These are phyloP conservation scores for Coniochaeta prunicola DNA, from an alignment of 2,329 filamentous ascomycete species.

Conservation along the genomic window DNA sequence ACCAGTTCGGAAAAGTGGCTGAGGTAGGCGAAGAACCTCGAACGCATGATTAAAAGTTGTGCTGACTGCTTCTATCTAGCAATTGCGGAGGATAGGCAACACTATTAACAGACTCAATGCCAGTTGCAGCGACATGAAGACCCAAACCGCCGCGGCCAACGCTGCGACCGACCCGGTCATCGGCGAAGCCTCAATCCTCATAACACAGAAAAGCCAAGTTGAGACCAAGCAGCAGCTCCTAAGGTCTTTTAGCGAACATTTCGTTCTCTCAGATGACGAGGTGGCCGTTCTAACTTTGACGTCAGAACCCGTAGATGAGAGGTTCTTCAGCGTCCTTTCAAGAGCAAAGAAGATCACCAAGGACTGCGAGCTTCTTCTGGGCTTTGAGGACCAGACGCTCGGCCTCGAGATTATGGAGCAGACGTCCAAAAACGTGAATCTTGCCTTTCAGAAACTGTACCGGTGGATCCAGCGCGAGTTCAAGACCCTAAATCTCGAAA, in stretches of 20 bases:
- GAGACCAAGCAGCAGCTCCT: constrained; percentile 77
- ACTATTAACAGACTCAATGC: constrained; percentile 73
- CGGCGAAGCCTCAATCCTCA: constrained; percentile 66
- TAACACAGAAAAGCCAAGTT: constrained; percentile 64
- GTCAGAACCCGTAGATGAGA: constrained; percentile 75
- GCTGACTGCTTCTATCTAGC: constrained; percentile 39
- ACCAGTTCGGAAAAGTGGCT: constrained; percentile 82
- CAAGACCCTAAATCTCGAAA: constrained; percentile 85
- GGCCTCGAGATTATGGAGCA: constrained; percentile 89
- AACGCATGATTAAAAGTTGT: not conserved
- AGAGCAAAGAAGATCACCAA: constrained; percentile 81
- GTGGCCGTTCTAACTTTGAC: constrained; percentile 66
- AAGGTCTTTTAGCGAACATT: constrained; percentile 71
- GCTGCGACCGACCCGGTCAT: constrained; percentile 67
- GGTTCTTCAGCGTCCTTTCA: constrained; percentile 70
- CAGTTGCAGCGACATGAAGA: constrained; percentile 73
- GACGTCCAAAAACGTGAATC: constrained; percentile 77
- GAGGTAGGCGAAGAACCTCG: constrained; percentile 51
- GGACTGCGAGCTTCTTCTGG: constrained; percentile 83
- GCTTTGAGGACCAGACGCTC: constrained; percentile 80
- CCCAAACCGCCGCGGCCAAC: constrained; percentile 68
- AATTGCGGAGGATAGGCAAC: constrained; percentile 76
- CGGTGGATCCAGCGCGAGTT: constrained; percentile 93
- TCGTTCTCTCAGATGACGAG: constrained; percentile 78
- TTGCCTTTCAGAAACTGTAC: constrained; percentile 91